Percentiles rank a stretch among this genome's conserved stretches.
These are phyloP conservation scores for Elaeis oleifera DNA, from an alignment of 202 grass and related monocot species.

Conservation along the genomic window DNA sequence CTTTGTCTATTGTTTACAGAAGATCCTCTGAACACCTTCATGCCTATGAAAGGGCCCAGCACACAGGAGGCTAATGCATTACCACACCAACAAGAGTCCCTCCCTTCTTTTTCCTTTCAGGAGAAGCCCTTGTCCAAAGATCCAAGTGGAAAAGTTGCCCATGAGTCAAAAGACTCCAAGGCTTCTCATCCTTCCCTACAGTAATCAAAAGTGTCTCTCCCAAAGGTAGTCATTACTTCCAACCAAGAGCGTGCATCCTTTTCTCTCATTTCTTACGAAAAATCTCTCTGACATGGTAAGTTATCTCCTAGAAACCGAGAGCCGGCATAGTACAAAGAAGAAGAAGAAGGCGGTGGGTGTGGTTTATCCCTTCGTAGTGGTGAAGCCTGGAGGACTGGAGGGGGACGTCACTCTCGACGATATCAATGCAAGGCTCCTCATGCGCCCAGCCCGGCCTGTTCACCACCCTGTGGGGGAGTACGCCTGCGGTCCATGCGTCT, in stretches of 20 bases:
- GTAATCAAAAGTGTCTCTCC: too few species aligned
- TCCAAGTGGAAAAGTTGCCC: not conserved
- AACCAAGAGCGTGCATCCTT: too few species aligned
- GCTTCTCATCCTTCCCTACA: too few species aligned
- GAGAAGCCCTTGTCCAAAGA: not conserved
- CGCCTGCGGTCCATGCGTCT: conserved; percentile 40
- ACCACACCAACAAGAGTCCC: not conserved
- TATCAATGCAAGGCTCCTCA: conserved; percentile 72
- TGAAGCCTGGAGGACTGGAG: conserved; percentile 67
- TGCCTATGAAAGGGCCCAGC: not conserved
- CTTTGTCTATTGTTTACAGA: not conserved
- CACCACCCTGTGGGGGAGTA: conserved; percentile 81
- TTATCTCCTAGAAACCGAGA: too few species aligned
- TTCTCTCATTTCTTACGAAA: too few species aligned
- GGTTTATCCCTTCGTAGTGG: conserved; percentile 59
- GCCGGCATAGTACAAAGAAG: not conserved
- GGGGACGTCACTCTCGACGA: conserved; percentile 60
- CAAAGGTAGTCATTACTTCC: too few species aligned
- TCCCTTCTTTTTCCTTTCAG: conserved; percentile 8
- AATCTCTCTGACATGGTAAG: too few species aligned
- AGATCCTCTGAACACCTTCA: not conserved
- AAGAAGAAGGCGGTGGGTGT: conserved; percentile 23
- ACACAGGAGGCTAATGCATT: not conserved
- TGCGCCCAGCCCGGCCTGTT: conserved; percentile 58
- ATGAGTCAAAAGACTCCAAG: too few species aligned